phyloP scores from a whole-genome alignment of 495 filamentous ascomycete species.

The Lepraria neglecta region DNA sequence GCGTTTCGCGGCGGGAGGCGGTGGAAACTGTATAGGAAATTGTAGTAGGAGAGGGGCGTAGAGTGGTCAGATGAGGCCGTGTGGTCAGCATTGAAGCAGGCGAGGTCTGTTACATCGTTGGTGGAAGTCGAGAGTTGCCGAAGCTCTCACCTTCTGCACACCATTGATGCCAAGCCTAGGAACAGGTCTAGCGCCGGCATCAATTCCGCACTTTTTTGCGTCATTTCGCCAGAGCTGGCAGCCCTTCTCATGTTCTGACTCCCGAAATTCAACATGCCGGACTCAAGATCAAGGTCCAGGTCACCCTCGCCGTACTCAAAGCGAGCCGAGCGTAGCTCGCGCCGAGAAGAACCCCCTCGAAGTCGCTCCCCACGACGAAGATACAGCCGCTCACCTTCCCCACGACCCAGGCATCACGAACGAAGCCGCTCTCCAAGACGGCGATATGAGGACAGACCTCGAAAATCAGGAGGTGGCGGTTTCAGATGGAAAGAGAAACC shows the following conservation, averaged over 20 bases:
- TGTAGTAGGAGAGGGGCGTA: conserved; percentile 79
- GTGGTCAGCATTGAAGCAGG: conserved; percentile 45
- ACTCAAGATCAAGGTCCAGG: conserved; percentile 9
- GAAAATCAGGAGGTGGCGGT: conserved; percentile 35
- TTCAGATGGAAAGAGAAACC: conserved; percentile 65
- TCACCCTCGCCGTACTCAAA: conserved; percentile 22
- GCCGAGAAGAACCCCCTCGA: conserved; percentile 20
- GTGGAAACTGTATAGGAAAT: conserved; percentile 81
- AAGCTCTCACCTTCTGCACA: neutral
- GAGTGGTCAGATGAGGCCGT: conserved; percentile 51
- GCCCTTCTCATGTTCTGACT: neutral
- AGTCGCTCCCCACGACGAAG: conserved; percentile 36
- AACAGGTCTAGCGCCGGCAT: conserved; percentile 24
- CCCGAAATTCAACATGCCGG: neutral
- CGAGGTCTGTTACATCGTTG: neutral
- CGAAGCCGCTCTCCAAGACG: conserved; percentile 27
- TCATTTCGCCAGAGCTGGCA: neutral
- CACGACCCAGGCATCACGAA: conserved; percentile 2
- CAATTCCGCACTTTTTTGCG: neutral
- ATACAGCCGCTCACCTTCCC: conserved; percentile 18
- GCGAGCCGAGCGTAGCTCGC: conserved; percentile 14
- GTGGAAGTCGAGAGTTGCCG: neutral
- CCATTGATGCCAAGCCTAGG: conserved; percentile 11
- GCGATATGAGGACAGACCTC: conserved; percentile 26
- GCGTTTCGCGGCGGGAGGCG: conserved; percentile 48